Base-by-base conservation (phyloP, 768 basidiomycete species). In the Termitomyces eurrhizus region DNA sequence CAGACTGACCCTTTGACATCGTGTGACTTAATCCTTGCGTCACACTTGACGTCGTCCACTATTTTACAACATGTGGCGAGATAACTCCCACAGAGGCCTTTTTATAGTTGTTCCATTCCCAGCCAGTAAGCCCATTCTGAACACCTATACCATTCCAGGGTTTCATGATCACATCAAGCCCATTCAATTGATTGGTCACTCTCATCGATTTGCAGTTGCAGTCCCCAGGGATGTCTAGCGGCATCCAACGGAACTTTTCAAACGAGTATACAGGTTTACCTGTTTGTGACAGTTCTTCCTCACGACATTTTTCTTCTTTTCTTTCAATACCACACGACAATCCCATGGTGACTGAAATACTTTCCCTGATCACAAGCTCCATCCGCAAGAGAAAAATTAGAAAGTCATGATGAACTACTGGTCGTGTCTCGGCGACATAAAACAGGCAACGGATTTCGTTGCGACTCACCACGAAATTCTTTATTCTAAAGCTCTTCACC, bases 401-500 rank as follows among this genome's bases (percentile, higher is more conserved):
- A 29, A 29, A 29, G 29, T 29, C 2, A 29, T 29, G 29, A 4
- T 29, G 29, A 29, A 29, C 36, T 21, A 21, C 21, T 37, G 44
- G 21, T 45, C 44, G 8, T 18, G 41, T 42, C 3, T 42, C 41
- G 18, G 7, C 18, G 18, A 42, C 8, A 45, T 45, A n/a, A 18
- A 21, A 12, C 12, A 21, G 12, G 21, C 11, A 12, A 21, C 6
- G 21, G 12, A 45, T 24, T 12, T 21, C 21, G 0, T 12, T 24
- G 21, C 12, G 3, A 24, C 13, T 18, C 32, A 45, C 42, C 53
- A 39, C 26, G 12, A 33, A 21, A 4, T n/a, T 21, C 5, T 14
- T 60, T 14, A 8, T 32, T 7, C 18, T 21, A 35, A 2, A 37
- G 42, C 58, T 59, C 60, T 60, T 63, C 45, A 63, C 56, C 13